phyloP scores from a whole-genome alignment of 306 rosid species.

The Rosa lucieae region DNA sequence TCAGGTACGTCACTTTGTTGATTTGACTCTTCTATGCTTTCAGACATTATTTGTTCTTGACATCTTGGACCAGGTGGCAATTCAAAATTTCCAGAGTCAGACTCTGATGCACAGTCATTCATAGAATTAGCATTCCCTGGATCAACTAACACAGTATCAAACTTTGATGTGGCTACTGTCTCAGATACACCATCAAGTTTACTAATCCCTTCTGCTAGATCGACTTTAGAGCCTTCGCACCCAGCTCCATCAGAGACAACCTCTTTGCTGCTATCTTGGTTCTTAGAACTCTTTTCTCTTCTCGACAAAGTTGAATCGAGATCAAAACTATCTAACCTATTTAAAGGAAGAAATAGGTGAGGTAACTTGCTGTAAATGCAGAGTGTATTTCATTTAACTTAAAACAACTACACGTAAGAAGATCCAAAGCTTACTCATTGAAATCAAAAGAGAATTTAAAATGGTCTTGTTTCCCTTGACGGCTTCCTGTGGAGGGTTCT shows the following conservation, averaged over 20 bases:
- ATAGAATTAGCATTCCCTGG: conserved; percentile 35
- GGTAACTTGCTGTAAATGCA: conserved; percentile 23
- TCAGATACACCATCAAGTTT: conserved; percentile 44
- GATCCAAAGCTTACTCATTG: conserved; percentile 59
- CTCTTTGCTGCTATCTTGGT: conserved; percentile 40
- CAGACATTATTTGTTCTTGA: conserved; percentile 26
- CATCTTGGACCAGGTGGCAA: conserved; percentile 28
- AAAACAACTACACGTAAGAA: conserved; percentile 15
- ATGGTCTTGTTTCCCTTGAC: conserved; percentile 42
- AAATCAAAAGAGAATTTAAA: conserved; percentile 79
- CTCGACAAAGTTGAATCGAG: conserved; percentile 43
- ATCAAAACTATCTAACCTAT: conserved; percentile 68
- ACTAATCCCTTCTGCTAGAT: conserved; percentile 30
- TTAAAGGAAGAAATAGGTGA: conserved; percentile 15
- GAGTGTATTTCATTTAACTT: conserved; percentile 5
- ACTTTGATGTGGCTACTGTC: conserved; percentile 32
- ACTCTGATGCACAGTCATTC: conserved; percentile 35
- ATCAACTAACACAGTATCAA: conserved; percentile 38
- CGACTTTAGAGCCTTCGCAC: conserved; percentile 34
- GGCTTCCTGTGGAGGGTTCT: conserved; percentile 52
- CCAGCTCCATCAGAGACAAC: conserved; percentile 41
- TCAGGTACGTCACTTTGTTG: conserved; percentile 33
- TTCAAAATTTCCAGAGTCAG: conserved; percentile 32
- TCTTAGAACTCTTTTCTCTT: conserved; percentile 41
- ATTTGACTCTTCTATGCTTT: conserved; percentile 33